These are phyloP conservation scores for Pisolithus sp. DNA, from an alignment of 768 basidiomycete species.

Conservation along the genomic window DNA sequence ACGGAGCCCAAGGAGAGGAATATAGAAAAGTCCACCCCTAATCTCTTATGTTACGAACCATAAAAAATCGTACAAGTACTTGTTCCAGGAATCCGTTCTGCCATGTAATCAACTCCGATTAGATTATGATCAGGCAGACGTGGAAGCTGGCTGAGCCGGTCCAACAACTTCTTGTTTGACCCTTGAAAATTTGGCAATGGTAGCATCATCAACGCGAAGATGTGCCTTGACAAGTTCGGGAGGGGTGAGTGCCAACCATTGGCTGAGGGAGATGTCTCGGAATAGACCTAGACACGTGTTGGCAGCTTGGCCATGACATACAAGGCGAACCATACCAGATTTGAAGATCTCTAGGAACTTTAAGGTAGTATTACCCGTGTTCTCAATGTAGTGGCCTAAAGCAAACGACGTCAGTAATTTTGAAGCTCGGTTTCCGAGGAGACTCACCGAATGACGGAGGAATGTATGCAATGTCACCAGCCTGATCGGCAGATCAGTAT, in stretches of 20 bases:
- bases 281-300: constrained; percentile 32
- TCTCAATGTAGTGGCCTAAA: constrained; percentile 62
- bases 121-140: not conserved
- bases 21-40: too few species aligned
- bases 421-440: not conserved
- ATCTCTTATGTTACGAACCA: too few species aligned
- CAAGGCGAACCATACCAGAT: constrained; percentile 30
- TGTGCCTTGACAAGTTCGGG: constrained; percentile 55
- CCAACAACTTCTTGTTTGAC: constrained; percentile 47
- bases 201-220: constrained; percentile 47
- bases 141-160: not conserved
- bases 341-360: constrained; percentile 59
- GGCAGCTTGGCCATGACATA: too few species aligned
- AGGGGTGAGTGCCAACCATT: constrained; percentile 60
- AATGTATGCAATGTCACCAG: constrained; percentile 22
- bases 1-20: too few species aligned
- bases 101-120: not conserved
- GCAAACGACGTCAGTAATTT: not conserved
- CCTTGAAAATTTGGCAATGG: constrained; percentile 43
- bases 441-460: constrained; percentile 19
- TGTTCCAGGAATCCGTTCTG: not conserved
- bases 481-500: constrained; percentile 17
- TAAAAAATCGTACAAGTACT: constrained; percentile 13
- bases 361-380: constrained; percentile 54
- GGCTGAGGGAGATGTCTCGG: constrained; percentile 51